A percentile compares a stretch with the other conserved stretches of the same genome.
Conservation (phyloP, 805 yeast genomes). For the Candida maris region DNA sequence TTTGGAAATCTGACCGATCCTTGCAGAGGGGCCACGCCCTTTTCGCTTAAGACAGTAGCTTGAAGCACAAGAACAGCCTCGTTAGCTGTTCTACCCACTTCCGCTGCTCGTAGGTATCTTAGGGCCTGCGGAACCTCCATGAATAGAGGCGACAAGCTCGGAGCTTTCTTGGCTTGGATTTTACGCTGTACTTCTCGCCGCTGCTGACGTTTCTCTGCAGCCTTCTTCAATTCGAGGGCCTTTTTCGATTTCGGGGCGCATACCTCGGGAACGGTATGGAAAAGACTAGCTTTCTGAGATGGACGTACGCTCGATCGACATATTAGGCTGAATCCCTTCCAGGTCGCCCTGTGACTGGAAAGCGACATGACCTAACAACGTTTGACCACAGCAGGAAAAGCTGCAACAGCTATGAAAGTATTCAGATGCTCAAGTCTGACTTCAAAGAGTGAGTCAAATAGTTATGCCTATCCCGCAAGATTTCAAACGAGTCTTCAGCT, state of each 20-base stretch:
- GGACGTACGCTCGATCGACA: no score
- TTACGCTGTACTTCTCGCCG: slow-evolving; percentile 24
- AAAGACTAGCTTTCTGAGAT: no score
- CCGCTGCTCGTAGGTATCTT: slow-evolving; percentile 80
- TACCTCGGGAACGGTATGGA: slow-evolving; percentile 4
- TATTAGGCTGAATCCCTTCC: no score
- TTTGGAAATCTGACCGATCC: slow-evolving; percentile 74
- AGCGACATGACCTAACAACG: no score
- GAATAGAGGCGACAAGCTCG: slow-evolving; percentile 53
- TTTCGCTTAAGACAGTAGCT: slow-evolving; percentile 62
- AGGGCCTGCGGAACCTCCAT: slow-evolving; percentile 72
- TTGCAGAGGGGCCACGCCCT: slow-evolving; percentile 69
- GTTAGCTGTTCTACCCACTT: slow-evolving; percentile 77
- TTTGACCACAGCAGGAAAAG: no score
- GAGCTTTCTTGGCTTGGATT: slow-evolving; percentile 39
- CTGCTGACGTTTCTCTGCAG: slow-evolving; percentile 21
- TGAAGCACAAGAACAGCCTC: slow-evolving; percentile 68
- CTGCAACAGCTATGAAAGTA: no score
- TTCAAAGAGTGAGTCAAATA: no score
- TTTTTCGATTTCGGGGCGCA: slow-evolving; percentile 27
- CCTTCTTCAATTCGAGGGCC: slow-evolving; percentile 25
- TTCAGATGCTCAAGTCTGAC: no score
- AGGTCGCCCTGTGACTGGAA: no score
- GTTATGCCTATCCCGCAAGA: no score
- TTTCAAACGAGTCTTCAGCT: no score